Evolutionary conservation across 164 flowering plant genomes (phyloP).

Genomic region (Akebia trifoliata): DNA sequence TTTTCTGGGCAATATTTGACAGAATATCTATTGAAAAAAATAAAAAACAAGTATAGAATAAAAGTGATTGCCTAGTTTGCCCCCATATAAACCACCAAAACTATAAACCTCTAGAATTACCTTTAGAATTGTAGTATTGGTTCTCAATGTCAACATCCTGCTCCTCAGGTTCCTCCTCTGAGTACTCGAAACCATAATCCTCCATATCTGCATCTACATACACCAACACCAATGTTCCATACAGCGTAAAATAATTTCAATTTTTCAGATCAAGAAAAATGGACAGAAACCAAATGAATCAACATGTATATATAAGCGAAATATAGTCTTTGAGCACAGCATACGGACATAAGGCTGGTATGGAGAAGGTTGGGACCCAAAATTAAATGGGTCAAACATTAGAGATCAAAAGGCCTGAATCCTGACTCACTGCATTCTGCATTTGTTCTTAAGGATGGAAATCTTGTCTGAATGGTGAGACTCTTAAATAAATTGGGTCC

Average conservation of each 20-base stretch:
- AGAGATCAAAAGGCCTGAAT: too few species aligned
- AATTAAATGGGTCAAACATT: too few species aligned
- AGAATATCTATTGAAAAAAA: too few species aligned
- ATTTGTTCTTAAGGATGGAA: too few species aligned
- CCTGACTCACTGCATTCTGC: too few species aligned
- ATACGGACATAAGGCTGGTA: too few species aligned
- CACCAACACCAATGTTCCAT: not conserved
- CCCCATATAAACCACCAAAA: too few species aligned
- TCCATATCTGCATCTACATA: slow-evolving; percentile 89
- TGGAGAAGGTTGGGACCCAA: too few species aligned
- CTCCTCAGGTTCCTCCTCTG: slow-evolving; percentile 93
- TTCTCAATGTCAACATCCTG: slow-evolving; percentile 97
- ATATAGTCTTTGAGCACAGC: too few species aligned
- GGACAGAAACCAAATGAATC: not conserved
- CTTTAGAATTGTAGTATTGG: slow-evolving; percentile 92
- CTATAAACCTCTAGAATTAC: slow-evolving; percentile 24
- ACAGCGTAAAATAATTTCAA: not conserved
- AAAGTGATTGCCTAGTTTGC: not conserved
- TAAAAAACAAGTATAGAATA: not conserved
- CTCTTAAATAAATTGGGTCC: too few species aligned
- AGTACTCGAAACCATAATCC: slow-evolving; percentile 93
- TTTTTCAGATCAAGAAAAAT: not conserved
- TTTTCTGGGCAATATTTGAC: too few species aligned
- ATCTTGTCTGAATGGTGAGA: too few species aligned
- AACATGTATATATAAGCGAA: not conserved